Conservation (phyloP, 2,329 filamentous ascomycete species). For the Annulohypoxylon truncatum region DNA sequence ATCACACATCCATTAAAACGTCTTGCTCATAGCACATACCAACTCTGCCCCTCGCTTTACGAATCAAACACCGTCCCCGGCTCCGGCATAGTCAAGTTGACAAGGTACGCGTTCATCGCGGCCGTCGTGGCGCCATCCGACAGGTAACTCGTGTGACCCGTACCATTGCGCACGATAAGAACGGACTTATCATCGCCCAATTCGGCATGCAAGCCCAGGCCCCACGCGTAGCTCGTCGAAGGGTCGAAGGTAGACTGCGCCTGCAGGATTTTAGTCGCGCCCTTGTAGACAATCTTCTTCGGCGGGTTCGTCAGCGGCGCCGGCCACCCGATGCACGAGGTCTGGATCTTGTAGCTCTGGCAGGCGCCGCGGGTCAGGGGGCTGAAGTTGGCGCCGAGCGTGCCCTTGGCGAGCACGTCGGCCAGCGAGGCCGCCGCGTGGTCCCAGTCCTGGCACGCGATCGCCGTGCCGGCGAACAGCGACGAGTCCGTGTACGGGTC, state of each 20-base stretch:
- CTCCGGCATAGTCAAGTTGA: conserved; percentile 50
- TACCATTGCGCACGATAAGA: conserved; percentile 55
- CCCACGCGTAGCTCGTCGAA: conserved; percentile 54
- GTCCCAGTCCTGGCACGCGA: conserved; percentile 55
- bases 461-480: conserved; percentile 48
- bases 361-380: conserved; percentile 52
- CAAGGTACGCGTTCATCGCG: conserved; percentile 50
- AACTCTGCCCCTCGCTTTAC: background rate
- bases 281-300: conserved; percentile 41
- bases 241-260: conserved; percentile 56
- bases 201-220: conserved; percentile 48
- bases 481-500: conserved; percentile 43
- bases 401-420: conserved; percentile 46
- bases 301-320: conserved; percentile 52
- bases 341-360: conserved; percentile 52
- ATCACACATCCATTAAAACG: background rate
- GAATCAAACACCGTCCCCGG: conserved; percentile 42
- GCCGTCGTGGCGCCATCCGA: conserved; percentile 49
- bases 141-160: conserved; percentile 54
- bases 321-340: conserved; percentile 56
- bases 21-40: background rate
- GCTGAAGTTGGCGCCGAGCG: conserved; percentile 47
- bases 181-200: conserved; percentile 49
- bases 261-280: conserved; percentile 51
- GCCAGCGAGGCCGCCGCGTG: conserved; percentile 42